Conservation (phyloP, 371 early-diverging fungal genomes). For the Choanephora cucurbitarum region DNA sequence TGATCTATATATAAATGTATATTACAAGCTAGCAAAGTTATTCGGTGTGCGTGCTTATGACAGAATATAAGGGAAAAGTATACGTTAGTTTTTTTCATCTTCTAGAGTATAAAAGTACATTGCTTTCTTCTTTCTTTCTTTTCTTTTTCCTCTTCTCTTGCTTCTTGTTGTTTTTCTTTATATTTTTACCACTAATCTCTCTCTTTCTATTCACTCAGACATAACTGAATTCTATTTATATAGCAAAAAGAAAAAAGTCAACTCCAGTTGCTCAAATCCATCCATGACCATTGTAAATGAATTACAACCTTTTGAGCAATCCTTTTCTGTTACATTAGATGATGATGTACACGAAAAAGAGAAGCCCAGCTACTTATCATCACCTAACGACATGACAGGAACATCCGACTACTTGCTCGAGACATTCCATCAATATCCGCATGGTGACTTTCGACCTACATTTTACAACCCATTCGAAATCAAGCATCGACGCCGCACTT, state of each 20-base stretch:
- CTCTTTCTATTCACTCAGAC: slow-evolving; percentile 4
- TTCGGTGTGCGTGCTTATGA: no score
- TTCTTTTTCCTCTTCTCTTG: not conserved
- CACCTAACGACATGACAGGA: slow-evolving; percentile 2
- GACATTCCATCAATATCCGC: slow-evolving; percentile 54
- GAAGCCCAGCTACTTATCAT: not conserved
- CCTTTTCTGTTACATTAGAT: slow-evolving; percentile 22
- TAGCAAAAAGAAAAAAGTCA: no score
- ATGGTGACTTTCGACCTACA: slow-evolving; percentile 66
- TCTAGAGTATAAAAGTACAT: no score
- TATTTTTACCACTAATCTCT: slow-evolving; percentile 12
- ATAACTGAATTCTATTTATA: no score
- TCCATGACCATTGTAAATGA: slow-evolving; percentile 23
- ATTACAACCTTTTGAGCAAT: slow-evolving; percentile 43
- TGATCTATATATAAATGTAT: no score
- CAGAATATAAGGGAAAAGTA: no score
- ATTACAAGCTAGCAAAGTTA: no score
- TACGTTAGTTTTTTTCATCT: no score
- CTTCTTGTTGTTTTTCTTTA: slow-evolving; percentile 6
- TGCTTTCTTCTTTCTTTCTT: not conserved
- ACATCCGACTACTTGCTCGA: slow-evolving; percentile 31
- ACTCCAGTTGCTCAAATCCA: not conserved
- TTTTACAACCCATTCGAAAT: slow-evolving; percentile 81
- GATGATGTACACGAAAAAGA: slow-evolving; percentile 2
- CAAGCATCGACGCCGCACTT: slow-evolving; percentile 76